A percentile compares a stretch with the other conserved stretches of the same genome.
These are phyloP conservation scores for Aegilops umbellulata DNA, from an alignment of 176 grass and related monocot genomes.

Conservation along the genomic window DNA sequence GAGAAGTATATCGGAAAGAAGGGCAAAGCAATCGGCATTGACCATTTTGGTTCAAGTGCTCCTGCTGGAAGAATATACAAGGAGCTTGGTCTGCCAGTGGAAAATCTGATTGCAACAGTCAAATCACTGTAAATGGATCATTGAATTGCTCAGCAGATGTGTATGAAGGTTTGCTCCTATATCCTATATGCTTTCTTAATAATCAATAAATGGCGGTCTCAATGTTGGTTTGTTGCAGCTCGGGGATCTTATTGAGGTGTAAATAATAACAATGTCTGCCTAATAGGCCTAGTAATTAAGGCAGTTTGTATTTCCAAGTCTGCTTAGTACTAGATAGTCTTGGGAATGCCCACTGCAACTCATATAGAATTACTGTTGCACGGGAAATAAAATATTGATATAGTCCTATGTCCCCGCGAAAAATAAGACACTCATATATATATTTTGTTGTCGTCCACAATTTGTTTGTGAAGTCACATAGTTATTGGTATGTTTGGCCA, in stretches of 20 bases:
- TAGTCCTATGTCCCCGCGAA: too few relatives aligned
- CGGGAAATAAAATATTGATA: too few relatives aligned
- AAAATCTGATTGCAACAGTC: constrained; percentile 39
- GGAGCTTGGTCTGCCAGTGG: constrained; percentile 53
- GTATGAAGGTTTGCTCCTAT: neutral
- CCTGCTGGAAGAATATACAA: constrained; percentile 52
- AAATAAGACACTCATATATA: too few relatives aligned
- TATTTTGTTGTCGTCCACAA: too few relatives aligned
- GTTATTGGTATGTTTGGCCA: too few relatives aligned
- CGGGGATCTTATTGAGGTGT: neutral
- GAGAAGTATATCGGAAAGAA: constrained; percentile 41
- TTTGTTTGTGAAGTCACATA: too few relatives aligned
- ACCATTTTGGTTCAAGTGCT: constrained; percentile 39
- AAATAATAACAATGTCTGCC: neutral
- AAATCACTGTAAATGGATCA: constrained; percentile 18
- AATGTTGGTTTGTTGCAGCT: neutral
- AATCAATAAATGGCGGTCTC: neutral
- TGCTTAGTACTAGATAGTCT: neutral
- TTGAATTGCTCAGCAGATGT: neutral
- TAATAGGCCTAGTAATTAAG: neutral
- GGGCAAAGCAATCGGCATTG: too few relatives aligned
- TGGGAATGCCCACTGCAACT: neutral
- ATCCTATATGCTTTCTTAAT: neutral
- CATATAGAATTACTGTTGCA: neutral
- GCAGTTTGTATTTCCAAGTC: neutral